These are phyloP conservation scores for Vitis labrusca DNA, from an alignment of 164 flowering plant genomes.

Conservation along the genomic window DNA sequence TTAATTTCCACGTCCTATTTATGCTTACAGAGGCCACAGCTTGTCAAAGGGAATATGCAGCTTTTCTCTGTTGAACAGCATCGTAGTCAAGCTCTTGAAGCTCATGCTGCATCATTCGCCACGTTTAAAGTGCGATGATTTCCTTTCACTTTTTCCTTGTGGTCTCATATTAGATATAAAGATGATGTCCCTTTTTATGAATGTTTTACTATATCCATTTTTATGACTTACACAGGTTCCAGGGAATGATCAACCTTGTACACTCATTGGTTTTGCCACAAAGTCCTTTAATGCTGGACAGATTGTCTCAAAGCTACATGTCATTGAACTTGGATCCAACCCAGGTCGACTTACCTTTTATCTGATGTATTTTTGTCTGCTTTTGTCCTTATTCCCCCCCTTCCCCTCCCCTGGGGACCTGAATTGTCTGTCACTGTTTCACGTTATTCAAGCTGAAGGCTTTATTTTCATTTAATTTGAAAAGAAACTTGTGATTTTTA, in stretches of 20 bases:
- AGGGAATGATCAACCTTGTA: constrained; percentile 87
- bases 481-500: not conserved
- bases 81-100: constrained; percentile 99
- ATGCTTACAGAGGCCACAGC: constrained; percentile 75
- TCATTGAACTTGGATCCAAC: constrained; percentile 98
- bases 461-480: not conserved
- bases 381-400: no score
- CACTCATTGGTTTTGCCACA: constrained; percentile 81
- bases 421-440: not conserved
- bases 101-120: constrained; percentile 98
- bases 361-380: constrained; percentile 6
- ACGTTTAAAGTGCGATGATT: constrained; percentile 56
- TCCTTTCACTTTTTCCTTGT: not conserved
- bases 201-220: not conserved
- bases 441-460: not conserved
- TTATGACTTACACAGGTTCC: constrained; percentile 55
- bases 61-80: constrained; percentile 97
- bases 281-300: constrained; percentile 93
- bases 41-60: constrained; percentile 98
- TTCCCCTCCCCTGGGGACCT: not conserved
- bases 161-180: not conserved
- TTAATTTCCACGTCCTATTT: constrained; percentile 1
- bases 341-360: constrained; percentile 51
- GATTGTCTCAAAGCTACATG: constrained; percentile 86
- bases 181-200: not conserved